phyloP scores from a whole-genome alignment of 495 filamentous ascomycete species.

The Oleoguttula mirabilis region DNA sequence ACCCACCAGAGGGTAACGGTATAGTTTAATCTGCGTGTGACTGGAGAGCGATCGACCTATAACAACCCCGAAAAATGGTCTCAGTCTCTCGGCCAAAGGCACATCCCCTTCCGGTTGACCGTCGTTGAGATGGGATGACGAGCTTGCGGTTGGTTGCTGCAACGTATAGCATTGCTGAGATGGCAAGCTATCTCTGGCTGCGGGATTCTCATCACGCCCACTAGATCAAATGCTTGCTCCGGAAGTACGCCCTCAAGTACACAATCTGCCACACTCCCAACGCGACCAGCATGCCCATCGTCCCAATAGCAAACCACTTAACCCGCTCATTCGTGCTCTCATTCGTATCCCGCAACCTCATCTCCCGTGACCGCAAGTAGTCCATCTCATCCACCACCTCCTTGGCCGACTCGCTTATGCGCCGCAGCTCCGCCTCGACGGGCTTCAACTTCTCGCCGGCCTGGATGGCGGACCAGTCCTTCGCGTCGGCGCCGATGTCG shows the following conservation, averaged over 20 bases:
- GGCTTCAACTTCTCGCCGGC: constrained; percentile 96
- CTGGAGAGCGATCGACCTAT: no score
- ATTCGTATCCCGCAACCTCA: constrained; percentile 94
- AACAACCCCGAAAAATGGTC: no score
- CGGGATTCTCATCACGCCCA: no score
- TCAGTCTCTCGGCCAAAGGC: no score
- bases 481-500: constrained; percentile 95
- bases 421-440: constrained; percentile 85
- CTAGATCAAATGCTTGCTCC: constrained; percentile 33
- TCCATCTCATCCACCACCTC: constrained; percentile 35
- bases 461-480: constrained; percentile 96
- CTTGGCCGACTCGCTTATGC: constrained; percentile 43
- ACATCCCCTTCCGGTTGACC: no score
- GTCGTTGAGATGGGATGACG: no score
- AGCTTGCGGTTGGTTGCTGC: no score
- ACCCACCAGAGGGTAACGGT: no score
- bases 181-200: no score
- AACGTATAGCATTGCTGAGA: no score
- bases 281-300: constrained; percentile 83
- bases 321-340: constrained; percentile 98
- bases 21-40: no score
- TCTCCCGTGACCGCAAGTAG: constrained; percentile 79
- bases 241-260: constrained; percentile 94
- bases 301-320: constrained; percentile 95
- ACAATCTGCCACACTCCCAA: constrained; percentile 95